Evolutionary conservation across 768 basidiomycete genomes (phyloP), one percentile per base, ranked within the genome.

Genomic region (Tremella mesenterica): DNA sequence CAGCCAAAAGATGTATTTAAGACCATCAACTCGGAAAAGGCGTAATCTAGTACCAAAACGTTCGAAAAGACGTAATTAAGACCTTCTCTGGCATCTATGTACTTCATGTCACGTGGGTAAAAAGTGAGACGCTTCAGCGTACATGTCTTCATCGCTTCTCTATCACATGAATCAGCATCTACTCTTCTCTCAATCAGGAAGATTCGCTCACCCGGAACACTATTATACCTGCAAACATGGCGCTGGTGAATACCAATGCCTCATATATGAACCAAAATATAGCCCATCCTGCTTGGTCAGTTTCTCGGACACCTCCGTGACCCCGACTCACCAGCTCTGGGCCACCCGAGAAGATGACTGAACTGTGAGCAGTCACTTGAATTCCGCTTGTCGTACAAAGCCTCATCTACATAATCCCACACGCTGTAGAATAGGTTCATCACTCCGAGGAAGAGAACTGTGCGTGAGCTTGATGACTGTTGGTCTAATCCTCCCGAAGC

Each of bases 301-400:
- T 26, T 44, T 20, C 30, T 23, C 14, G 23, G 46, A 25, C 20
- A 20, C 18, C 13, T n/a, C 14, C 6, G n/a, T n/a, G n/a, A n/a
- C n/a, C n/a, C n/a, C 6, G 3, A 71, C 70, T 25, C n/a, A 71
- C 71, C 60, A 27, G 61, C 67, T n/a, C 63, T 58, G 2, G 73
- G 65, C 63, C 70, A 72, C 4, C 73, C 73, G 23, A 74, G 89
- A 48, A 96, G 70, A 41, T 89, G 75, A 16, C 81, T 75, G 68
- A 89, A 93, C 64, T 96, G 91, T 1, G 89, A 88, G 54, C 87
- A 86, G 67, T 93, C 91, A 1, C 88, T 90, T 65, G 90, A 87
- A 65, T 93, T 93, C 25, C 83, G 80, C 77, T 93, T 93, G 67
- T 90, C 87, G 75, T 92, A 95, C 75, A 92, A 88, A 52, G 86